Percentiles rank a stretch among this genome's conserved stretches.
Evolutionary conservation across 225 moss, liverwort and hornwort genomes (phyloP).

Genomic region (Sphagnum tenellum): DNA sequence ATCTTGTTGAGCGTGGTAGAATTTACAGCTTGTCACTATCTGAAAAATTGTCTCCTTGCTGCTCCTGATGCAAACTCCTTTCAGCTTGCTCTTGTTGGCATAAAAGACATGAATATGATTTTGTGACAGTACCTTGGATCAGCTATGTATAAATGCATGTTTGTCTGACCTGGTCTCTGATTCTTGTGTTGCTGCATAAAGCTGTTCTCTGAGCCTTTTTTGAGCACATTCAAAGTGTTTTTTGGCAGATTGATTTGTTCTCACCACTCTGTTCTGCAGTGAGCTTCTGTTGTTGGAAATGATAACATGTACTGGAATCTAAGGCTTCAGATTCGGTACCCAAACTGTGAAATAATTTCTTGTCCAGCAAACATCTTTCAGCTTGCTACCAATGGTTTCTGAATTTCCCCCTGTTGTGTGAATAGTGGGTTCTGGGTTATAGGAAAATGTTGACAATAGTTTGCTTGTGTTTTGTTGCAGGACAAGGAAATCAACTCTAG

Average conservation of each 20-base stretch:
- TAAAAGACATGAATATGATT: too few relatives aligned
- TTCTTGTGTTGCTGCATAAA: background rate
- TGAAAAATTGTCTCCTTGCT: too few relatives aligned
- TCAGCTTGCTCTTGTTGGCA: too few relatives aligned
- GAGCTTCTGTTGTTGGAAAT: background rate
- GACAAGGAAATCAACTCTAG: slow-evolving; percentile 88
- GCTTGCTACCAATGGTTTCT: background rate
- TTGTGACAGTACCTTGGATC: background rate
- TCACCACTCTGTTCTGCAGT: background rate
- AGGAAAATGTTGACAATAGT: background rate
- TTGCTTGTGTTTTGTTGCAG: slow-evolving; percentile 19
- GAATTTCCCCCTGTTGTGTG: background rate
- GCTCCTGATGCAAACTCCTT: too few relatives aligned
- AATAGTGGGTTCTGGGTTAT: background rate
- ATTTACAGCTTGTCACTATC: too few relatives aligned
- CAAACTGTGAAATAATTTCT: background rate
- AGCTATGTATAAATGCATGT: background rate
- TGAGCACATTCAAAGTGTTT: too few relatives aligned
- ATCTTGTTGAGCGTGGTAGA: too few relatives aligned
- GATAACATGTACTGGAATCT: too few relatives aligned
- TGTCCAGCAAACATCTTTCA: background rate
- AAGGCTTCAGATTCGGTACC: too few relatives aligned
- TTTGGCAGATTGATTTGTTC: too few relatives aligned
- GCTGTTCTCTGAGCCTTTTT: too few relatives aligned
- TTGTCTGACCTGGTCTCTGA: background rate